Evolutionary conservation across 805 yeast species (phyloP), one percentile per base, ranked within the genome.

Genomic region (Candida sithepensis): DNA sequence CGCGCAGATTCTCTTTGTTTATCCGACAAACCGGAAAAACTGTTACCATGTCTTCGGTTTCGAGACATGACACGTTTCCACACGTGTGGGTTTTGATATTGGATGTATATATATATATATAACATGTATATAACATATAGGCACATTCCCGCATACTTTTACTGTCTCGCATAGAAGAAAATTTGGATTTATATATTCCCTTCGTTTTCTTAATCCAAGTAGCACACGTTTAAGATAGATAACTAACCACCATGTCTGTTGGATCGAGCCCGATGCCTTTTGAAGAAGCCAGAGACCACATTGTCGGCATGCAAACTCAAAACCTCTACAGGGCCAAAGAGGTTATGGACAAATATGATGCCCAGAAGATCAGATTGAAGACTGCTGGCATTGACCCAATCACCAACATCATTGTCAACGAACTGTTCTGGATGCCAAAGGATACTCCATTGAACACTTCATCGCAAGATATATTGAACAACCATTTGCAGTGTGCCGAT

Each of bases 341-440:
- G 22, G 71, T 67, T 30, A 68, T 78, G n/a, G 63, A 65, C 3
- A 58, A 59, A 44, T 84, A 85, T 55, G 59, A 64, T 10, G 57
- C 54, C 7, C 81, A 78, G 59, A 82, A 81, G 55, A 55, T 58
- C 10, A 46, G 58, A 10, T 63, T 84, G 19, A 56, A 58, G 23
- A 51, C 53, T 0, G 45, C 64, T 4, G 62, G 70, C 10, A 58
- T 72, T 2, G 67, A 76, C 13, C 69, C 83, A 20, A 74, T 74
- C 46, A 73, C 79, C 39, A 75, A 73, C 54, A 63, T 85, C 22
- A 57, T 84, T 39, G 61, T 66, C 9, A 60, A 68, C 34, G 74
- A 78, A 53, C 67, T 84, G 42, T 45, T 66, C 3, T 84, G 91
- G 91, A 60, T 68, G 10, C 61, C 65, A 20, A 51, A 40, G 45